Conservation (phyloP, 768 basidiomycete species). For the Hemileccinum rubropunctum region DNA sequence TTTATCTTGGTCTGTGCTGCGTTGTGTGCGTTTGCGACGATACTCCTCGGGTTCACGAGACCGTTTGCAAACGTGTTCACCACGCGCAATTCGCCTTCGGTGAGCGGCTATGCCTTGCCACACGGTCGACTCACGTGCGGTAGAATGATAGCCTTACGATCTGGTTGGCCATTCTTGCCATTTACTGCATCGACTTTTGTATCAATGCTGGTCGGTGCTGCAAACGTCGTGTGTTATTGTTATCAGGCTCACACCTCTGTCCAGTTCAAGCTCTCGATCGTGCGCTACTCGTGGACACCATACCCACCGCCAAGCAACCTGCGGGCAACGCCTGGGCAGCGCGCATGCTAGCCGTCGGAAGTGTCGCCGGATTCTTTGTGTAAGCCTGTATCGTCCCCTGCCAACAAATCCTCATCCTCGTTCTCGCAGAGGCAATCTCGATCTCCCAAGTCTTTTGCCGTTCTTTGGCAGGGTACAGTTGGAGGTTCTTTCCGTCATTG, state of each 20-base stretch:
- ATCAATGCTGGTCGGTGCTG: slow-evolving; percentile 42
- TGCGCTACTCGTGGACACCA: slow-evolving; percentile 82
- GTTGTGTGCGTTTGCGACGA: slow-evolving; percentile 67
- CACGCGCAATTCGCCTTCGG: slow-evolving; percentile 29
- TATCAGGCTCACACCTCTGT: slow-evolving; percentile 31
- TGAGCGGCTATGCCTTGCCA: slow-evolving; percentile 18
- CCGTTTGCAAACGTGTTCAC: slow-evolving; percentile 55
- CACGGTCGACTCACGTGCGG: background rate
- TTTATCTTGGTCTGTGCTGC: slow-evolving; percentile 76
- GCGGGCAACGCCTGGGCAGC: slow-evolving; percentile 94
- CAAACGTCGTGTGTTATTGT: slow-evolving; percentile 46
- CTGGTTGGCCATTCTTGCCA: slow-evolving; percentile 68
- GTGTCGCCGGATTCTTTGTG: slow-evolving; percentile 68
- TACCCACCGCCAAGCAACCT: slow-evolving; percentile 74
- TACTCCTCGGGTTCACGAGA: slow-evolving; percentile 81
- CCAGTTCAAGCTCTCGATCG: slow-evolving; percentile 83
- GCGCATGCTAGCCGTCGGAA: slow-evolving; percentile 85
- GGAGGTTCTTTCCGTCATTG: slow-evolving; percentile 76
- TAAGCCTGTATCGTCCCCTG: no score
- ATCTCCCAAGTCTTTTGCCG: slow-evolving; percentile 67
- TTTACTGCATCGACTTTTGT: slow-evolving; percentile 61
- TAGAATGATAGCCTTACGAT: slow-evolving; percentile 71
- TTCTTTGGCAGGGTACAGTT: slow-evolving; percentile 88
- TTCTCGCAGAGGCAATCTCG: slow-evolving; percentile 65
- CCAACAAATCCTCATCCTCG: background rate